phyloP scores from a whole-genome alignment of 1,139 yeast genomes.

The Blastobotrys capitulatus region DNA sequence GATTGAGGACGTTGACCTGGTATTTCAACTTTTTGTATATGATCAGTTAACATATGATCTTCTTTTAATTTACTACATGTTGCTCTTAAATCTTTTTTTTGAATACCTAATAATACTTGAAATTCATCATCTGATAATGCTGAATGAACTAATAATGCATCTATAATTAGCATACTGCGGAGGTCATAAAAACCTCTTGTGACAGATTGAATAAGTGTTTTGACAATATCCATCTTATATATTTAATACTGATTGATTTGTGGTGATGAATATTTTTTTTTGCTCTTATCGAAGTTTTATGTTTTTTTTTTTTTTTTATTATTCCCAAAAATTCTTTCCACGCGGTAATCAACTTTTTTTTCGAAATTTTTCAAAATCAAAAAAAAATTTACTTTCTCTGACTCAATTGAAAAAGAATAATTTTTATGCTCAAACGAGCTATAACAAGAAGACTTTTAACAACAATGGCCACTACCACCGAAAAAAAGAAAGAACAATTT shows the following conservation, averaged over 20 bases:
- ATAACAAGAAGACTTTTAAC: neutral
- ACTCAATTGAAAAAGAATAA: neutral
- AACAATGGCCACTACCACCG: neutral
- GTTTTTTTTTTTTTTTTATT: too few species aligned
- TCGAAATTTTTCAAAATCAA: too few species aligned
- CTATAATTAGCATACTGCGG: constrained; percentile 77
- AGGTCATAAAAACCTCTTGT: constrained; percentile 83
- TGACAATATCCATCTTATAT: constrained; percentile 34
- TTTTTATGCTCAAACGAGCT: constrained; percentile 6
- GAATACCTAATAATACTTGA: constrained; percentile 71
- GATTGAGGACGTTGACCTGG: constrained; percentile 63
- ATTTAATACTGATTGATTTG: neutral
- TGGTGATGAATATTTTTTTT: too few species aligned
- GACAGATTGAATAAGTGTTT: constrained; percentile 48
- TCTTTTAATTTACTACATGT: constrained; percentile 77
- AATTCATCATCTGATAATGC: constrained; percentile 94
- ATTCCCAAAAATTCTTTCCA: too few species aligned
- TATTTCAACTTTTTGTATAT: constrained; percentile 79
- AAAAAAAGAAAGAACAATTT: constrained; percentile 38
- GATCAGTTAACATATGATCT: constrained; percentile 54
- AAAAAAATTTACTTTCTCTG: too few species aligned
- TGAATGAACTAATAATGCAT: constrained; percentile 84
- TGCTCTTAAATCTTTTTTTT: constrained; percentile 79
- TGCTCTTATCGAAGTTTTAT: too few species aligned
- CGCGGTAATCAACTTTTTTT: too few species aligned